Evolutionary conservation across 2,329 filamentous ascomycete genomes (phyloP), one percentile per base, ranked within the genome.

Genomic region (Cladophialophora immunda): DNA sequence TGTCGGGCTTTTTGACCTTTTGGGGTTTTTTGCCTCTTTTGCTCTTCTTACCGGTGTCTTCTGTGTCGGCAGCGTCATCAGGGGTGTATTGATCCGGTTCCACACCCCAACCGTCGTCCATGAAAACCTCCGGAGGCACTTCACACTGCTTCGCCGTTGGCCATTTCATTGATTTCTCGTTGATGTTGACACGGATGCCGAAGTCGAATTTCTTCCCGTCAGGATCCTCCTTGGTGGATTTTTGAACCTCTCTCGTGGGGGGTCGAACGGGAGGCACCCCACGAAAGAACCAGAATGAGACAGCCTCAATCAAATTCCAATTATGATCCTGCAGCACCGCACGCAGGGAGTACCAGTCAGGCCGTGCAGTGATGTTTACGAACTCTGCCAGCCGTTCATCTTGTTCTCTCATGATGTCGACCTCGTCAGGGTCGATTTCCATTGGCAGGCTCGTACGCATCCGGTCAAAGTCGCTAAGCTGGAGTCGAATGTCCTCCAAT

Each of bases 371-470:
- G 30, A 68, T 64, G 32, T 64, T 66, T 25, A 70, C 57, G 55
- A 70, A 56, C 29, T 59, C 45, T 1, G 68, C 68, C 9, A 70
- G 66, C 41, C 68, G 64, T 57, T 70, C 66, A 45, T 67, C 64
- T 36, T 64, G 65, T 32, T 62, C n/a, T 60, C 30, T 41, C 11
- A 27, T 50, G n/a, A 11, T 52, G n/a, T 29, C 34, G 41, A 36
- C 34, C 17, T 45, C n/a, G 6, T 19, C 30, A 25, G 19, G 25
- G 34, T 53, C 53, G 17, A 47, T 22, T 9, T 58, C 64, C 41
- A n/a, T 17, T 47, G 25, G 56, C 17, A 65, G 41, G 22, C n/a
- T 9, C 13, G 34, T 57, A 27, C 66, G 57, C 66, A 68, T 68
- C 29, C 41, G 64, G 52, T 68, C 62, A 55, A 38, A 66, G 15